Evolutionary conservation across 139 green algal species (phyloP).

Genomic region (Astrephomene gubernaculifera): DNA sequence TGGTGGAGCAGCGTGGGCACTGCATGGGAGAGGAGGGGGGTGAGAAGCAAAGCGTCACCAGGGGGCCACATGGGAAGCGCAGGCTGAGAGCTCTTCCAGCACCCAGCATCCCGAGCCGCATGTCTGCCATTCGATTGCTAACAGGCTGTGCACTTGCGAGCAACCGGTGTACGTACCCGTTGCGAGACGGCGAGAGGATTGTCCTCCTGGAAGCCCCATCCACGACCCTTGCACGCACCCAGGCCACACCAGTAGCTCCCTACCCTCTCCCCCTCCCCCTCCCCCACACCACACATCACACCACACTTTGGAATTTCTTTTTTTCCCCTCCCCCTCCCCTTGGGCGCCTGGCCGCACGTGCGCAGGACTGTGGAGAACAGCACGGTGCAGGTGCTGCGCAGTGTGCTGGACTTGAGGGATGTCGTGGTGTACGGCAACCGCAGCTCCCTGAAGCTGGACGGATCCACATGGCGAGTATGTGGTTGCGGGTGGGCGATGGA

Average conservation of each 20-base stretch:
- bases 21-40: not conserved
- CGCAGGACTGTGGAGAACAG: not conserved
- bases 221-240: no score
- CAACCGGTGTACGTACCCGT: no score
- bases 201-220: no score
- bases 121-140: no score
- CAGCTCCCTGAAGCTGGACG: not conserved
- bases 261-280: not conserved
- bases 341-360: not conserved
- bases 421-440: not conserved
- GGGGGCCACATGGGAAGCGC: no score
- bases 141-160: no score
- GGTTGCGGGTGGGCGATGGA: no score
- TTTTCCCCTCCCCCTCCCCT: not conserved
- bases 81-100: no score
- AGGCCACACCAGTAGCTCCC: not conserved
- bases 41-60: not conserved
- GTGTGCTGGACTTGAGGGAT: not conserved
- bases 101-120: no score
- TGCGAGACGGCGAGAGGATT: no score
- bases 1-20: not conserved
- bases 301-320: no score
- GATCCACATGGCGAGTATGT: constrained; percentile 24
- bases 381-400: not conserved
- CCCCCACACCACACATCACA: not conserved